Percentiles rank a stretch among this genome's conserved stretches.
Conservation (phyloP, 2,329 filamentous ascomycete genomes). For the Thyridium curvatum region DNA sequence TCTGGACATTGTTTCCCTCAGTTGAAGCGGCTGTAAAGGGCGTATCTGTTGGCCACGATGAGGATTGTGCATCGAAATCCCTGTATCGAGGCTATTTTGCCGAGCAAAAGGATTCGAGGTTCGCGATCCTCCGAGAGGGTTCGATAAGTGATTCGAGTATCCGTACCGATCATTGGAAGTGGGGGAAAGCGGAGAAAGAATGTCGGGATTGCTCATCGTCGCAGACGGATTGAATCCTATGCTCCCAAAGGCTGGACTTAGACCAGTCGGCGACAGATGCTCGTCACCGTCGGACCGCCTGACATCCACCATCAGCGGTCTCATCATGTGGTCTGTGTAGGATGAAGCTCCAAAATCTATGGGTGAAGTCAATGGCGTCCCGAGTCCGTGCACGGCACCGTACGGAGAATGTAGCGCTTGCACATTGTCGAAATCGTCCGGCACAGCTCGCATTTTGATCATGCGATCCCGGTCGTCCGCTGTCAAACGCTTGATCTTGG, state of each 20-base stretch:
- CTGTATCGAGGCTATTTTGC: slow-evolving; percentile 37
- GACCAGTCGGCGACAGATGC: slow-evolving; percentile 59
- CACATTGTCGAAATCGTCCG: slow-evolving; percentile 65
- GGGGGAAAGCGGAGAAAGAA: slow-evolving; percentile 52
- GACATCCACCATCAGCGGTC: slow-evolving; percentile 64
- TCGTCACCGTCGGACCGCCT: slow-evolving; percentile 58
- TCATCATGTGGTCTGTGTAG: slow-evolving; percentile 56
- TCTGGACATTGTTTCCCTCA: slow-evolving; percentile 50
- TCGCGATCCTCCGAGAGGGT: slow-evolving; percentile 38
- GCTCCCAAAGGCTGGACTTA: slow-evolving; percentile 61
- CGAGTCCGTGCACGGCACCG: slow-evolving; percentile 50
- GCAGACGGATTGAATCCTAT: slow-evolving; percentile 56
- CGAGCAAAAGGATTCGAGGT: slow-evolving; percentile 47
- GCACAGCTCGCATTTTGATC: slow-evolving; percentile 66
- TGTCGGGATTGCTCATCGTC: slow-evolving; percentile 43
- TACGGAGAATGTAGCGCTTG: slow-evolving; percentile 64
- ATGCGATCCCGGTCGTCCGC: slow-evolving; percentile 65
- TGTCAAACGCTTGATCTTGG: slow-evolving; percentile 66
- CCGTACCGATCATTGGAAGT: slow-evolving; percentile 47
- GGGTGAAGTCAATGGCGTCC: slow-evolving; percentile 39
- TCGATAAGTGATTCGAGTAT: slow-evolving; percentile 41
- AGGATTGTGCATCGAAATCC: slow-evolving; percentile 37
- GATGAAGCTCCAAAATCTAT: slow-evolving; percentile 40
- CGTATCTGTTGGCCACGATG: slow-evolving; percentile 35
- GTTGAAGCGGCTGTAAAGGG: slow-evolving; percentile 50